Conservation (phyloP, 78 protist species). For the Dictyostelium purpureum region DNA sequence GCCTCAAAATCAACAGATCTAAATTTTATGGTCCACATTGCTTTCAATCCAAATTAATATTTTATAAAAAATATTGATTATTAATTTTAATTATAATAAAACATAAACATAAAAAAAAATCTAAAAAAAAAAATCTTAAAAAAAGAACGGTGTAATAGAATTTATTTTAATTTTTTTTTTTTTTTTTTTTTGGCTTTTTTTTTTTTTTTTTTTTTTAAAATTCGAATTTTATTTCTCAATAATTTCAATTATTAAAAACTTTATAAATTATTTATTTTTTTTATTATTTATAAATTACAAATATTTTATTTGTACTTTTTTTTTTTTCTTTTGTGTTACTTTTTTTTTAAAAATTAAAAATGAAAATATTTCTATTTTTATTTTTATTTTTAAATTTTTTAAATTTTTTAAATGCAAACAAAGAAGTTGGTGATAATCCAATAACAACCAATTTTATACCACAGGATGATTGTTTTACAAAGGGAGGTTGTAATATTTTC, state of each 20-base stretch:
- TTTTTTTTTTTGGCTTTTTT: not conserved
- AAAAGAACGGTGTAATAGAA: too few species aligned
- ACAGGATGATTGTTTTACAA: not conserved
- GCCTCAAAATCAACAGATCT: conserved; percentile 46
- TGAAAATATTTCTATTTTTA: not conserved
- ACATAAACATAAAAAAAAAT: too few species aligned
- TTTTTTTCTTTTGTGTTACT: not conserved
- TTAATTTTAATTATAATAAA: too few species aligned
- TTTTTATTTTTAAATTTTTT: not conserved
- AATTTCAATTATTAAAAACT: too few species aligned
- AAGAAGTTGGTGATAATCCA: not conserved
- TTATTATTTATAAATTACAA: not conserved
- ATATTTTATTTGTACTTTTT: not conserved
- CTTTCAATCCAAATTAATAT: conserved; percentile 22
- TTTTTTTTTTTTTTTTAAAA: not conserved
- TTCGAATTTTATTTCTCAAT: too few species aligned
- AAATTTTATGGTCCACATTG: conserved; percentile 77
- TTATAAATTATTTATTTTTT: not conserved
- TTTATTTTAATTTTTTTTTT: not conserved
- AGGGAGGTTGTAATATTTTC: not conserved
- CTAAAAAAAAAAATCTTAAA: too few species aligned
- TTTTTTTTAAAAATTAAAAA: not conserved
- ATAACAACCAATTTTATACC: not conserved
- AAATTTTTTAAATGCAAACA: not conserved
- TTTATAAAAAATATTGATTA: too few species aligned